phyloP scores from a whole-genome alignment of 139 green algal species.

The Picochlorum sp. region DNA sequence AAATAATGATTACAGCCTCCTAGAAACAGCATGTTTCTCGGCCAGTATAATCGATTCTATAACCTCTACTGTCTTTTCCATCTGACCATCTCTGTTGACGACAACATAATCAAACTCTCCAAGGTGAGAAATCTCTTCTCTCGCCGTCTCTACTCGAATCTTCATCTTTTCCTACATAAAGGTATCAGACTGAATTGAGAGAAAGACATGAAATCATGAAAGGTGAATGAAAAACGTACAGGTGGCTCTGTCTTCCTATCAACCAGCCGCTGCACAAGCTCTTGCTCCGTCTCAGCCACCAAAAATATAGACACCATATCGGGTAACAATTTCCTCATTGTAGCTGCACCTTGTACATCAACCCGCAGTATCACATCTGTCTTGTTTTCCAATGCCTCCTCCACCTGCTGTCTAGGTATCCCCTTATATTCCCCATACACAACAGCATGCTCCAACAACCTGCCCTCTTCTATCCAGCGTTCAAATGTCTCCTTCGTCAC shows the following conservation, averaged over 20 bases:
- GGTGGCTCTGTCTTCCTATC: conserved; percentile 74
- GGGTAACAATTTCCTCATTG: conserved; percentile 66
- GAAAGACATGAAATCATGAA: background rate
- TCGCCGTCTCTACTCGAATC: conserved; percentile 65
- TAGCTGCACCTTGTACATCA: conserved; percentile 87
- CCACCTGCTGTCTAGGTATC: conserved; percentile 63
- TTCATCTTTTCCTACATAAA: conserved; percentile 40
- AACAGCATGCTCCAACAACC: conserved; percentile 88
- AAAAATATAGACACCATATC: conserved; percentile 50
- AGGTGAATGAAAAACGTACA: conserved; percentile 25
- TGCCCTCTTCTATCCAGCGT: conserved; percentile 60
- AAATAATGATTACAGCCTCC: background rate
- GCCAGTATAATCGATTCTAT: conserved; percentile 77
- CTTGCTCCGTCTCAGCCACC: conserved; percentile 66
- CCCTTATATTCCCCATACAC: conserved; percentile 98
- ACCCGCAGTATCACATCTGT: conserved; percentile 86
- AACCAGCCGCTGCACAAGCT: conserved; percentile 70
- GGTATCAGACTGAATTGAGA: background rate
- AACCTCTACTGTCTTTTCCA: conserved; percentile 66
- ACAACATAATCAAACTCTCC: conserved; percentile 88
- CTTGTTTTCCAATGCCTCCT: conserved; percentile 52
- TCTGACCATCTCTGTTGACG: conserved; percentile 69
- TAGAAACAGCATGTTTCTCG: conserved; percentile 46
- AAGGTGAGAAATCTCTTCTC: conserved; percentile 53
- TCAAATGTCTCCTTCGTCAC: conserved; percentile 77